Evolutionary conservation across 78 protist species (phyloP).

Genomic region (Cavenderia fasciculata): DNA sequence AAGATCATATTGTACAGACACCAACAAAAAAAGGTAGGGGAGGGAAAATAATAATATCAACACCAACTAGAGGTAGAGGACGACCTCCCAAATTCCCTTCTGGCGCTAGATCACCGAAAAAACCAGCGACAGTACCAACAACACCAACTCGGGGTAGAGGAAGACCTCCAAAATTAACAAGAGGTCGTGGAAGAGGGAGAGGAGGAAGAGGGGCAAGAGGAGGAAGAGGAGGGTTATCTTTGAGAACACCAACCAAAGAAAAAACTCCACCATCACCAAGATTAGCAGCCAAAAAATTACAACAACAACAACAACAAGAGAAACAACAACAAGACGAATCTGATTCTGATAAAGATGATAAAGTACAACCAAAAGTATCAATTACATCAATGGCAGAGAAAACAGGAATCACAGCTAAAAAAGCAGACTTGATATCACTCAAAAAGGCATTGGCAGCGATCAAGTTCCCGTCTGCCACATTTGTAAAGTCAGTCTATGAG

Average conservation of each 20-base stretch:
- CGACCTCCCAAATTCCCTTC: too few relatives aligned
- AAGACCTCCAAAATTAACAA: background rate
- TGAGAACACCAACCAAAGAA: too few relatives aligned
- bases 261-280: too few relatives aligned
- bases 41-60: background rate
- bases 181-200: background rate
- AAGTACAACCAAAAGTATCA: background rate
- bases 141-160: background rate
- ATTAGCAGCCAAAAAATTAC: background rate
- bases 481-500: constrained; percentile 35
- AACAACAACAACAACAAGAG: background rate
- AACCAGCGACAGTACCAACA: background rate
- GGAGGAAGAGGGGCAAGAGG: background rate
- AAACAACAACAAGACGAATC: background rate
- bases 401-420: constrained; percentile 71
- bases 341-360: too few relatives aligned
- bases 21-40: constrained; percentile 1
- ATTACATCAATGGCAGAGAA: background rate
- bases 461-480: background rate
- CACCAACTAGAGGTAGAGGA: too few relatives aligned
- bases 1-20: background rate
- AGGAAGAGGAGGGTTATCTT: background rate
- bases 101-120: background rate
- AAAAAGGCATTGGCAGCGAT: constrained; percentile 16
- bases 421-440: constrained; percentile 40